phyloP scores from a whole-genome alignment of 148 eudicot genomes.

The Rhododendron williamsianum region DNA sequence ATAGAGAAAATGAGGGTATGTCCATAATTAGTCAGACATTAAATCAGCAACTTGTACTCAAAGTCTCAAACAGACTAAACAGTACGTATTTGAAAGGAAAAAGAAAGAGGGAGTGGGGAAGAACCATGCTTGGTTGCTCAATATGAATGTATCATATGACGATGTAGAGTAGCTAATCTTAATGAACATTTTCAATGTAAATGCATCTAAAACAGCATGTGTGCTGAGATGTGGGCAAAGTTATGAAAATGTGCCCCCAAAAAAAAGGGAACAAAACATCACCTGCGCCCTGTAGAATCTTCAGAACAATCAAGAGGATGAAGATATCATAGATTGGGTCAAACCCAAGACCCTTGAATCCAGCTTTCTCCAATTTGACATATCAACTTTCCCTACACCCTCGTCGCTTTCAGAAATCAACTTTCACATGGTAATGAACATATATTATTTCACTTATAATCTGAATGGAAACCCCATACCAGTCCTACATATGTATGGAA shows the following conservation, averaged over 20 bases:
- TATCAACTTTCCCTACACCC: conserved; percentile 34
- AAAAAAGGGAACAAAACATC: conserved; percentile 5
- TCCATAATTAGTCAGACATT: background rate
- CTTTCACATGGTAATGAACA: background rate
- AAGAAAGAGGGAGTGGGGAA: background rate
- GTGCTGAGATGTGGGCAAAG: background rate
- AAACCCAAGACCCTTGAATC: conserved; percentile 66
- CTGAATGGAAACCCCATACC: background rate
- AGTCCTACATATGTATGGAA: background rate
- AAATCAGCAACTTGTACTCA: background rate
- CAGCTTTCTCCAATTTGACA: conserved; percentile 59
- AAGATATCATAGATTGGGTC: conserved; percentile 34
- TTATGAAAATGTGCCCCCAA: background rate
- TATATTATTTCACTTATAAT: background rate
- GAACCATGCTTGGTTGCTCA: background rate
- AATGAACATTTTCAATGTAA: background rate
- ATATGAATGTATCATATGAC: background rate
- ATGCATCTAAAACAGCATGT: background rate
- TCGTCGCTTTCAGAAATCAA: background rate
- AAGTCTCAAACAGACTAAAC: background rate
- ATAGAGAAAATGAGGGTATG: background rate
- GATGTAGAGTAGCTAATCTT: background rate
- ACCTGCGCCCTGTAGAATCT: conserved; percentile 57
- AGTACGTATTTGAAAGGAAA: background rate
- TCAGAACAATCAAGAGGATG: conserved; percentile 50